Evolutionary conservation across 164 flowering plant species (phyloP).

Genomic region (Cinnamomum chago): DNA sequence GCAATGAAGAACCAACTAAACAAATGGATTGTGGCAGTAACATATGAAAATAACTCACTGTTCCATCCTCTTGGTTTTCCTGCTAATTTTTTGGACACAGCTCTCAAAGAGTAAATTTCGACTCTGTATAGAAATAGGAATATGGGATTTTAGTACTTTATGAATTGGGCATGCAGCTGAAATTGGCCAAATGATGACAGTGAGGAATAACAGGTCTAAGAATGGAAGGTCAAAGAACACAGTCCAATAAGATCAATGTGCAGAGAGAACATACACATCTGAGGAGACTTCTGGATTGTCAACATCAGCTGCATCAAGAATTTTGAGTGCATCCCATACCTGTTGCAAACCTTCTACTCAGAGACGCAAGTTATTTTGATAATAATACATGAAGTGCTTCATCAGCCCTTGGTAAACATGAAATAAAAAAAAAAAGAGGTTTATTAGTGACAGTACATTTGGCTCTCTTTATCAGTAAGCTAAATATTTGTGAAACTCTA

Average conservation of each 20-base stretch:
- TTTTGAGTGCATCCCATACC: constrained; percentile 61
- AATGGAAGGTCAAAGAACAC: neutral
- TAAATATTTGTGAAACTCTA: neutral
- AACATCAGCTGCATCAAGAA: constrained; percentile 56
- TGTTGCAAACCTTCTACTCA: constrained; percentile 12
- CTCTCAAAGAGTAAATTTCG: constrained; percentile 48
- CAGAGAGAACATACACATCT: constrained; percentile 24
- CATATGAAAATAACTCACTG: constrained; percentile 30
- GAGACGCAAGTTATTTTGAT: neutral
- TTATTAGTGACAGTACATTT: neutral
- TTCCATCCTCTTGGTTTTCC: constrained; percentile 68
- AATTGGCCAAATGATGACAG: too few species aligned
- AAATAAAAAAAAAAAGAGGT: neutral
- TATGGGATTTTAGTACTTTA: neutral
- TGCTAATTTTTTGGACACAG: constrained; percentile 40
- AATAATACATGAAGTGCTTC: neutral
- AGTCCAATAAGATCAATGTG: neutral
- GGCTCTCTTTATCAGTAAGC: neutral
- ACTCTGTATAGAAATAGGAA: constrained; percentile 28
- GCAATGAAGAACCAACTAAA: neutral
- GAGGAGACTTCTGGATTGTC: constrained; percentile 45
- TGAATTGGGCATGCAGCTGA: neutral
- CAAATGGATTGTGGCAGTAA: neutral
- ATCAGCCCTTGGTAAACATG: neutral
- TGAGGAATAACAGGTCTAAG: neutral